Conservation (phyloP, 106 monocot genomes). For the Platanthera guangdongensis region DNA sequence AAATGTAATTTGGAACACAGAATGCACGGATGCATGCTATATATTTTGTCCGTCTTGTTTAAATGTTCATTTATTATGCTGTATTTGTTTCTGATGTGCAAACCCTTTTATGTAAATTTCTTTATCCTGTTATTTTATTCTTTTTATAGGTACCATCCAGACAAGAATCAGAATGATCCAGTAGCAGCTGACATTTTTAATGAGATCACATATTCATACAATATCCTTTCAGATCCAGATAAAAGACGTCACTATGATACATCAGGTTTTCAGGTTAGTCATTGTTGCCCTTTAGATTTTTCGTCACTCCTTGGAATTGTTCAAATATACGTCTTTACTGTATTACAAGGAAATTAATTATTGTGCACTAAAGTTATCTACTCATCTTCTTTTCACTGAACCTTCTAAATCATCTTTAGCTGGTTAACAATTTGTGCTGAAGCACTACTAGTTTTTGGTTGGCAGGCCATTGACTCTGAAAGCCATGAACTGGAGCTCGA, state of each 20-base stretch:
- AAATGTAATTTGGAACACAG: background rate
- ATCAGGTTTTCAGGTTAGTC: slow-evolving; percentile 76
- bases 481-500: slow-evolving; percentile 89
- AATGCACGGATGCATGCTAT: background rate
- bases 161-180: slow-evolving; percentile 98
- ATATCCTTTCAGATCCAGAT: slow-evolving; percentile 86
- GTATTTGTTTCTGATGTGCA: background rate
- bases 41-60: background rate
- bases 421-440: background rate
- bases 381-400: background rate
- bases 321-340: background rate
- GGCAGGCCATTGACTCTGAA: slow-evolving; percentile 81
- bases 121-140: background rate
- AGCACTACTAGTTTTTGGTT: background rate
- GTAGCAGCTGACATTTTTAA: slow-evolving; percentile 79
- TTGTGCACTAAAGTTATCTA: background rate
- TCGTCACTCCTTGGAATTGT: background rate
- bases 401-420: background rate
- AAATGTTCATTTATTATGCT: background rate
- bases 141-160: slow-evolving; percentile 92
- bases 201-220: slow-evolving; percentile 90
- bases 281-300: background rate
- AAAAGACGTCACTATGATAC: slow-evolving; percentile 87
- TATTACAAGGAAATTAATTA: background rate
- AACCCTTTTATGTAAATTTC: background rate